A percentile compares a stretch with the other conserved stretches of the same genome.
Conservation (phyloP, 345 rosid species). For the Carallia brachiata region DNA sequence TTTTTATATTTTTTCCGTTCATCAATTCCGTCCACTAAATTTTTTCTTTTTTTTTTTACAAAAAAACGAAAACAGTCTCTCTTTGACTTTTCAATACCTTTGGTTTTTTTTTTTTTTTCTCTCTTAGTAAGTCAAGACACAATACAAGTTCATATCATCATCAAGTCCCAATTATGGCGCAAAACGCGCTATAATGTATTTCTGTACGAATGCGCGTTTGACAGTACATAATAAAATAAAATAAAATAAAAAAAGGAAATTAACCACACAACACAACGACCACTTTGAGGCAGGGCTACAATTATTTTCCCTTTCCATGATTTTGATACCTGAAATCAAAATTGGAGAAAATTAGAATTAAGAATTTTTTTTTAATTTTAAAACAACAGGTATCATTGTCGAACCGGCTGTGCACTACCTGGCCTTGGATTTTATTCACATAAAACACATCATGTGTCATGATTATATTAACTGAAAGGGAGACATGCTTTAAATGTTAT, state of each 20-base stretch:
- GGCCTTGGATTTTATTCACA: too few relatives aligned
- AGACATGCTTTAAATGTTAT: neutral
- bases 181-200: neutral
- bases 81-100: too few relatives aligned
- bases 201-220: neutral
- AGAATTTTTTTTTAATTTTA: too few relatives aligned
- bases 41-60: too few relatives aligned
- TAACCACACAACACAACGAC: neutral
- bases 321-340: neutral
- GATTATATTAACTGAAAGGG: neutral
- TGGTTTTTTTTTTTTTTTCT: too few relatives aligned
- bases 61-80: too few relatives aligned
- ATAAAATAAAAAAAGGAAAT: too few relatives aligned
- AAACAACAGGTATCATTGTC: neutral
- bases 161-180: slow-evolving; percentile 8
- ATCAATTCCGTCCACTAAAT: too few relatives aligned
- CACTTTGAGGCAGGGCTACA: too few relatives aligned
- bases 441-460: too few relatives aligned
- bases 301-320: neutral
- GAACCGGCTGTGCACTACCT: neutral
- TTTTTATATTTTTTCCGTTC: too few relatives aligned
- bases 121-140: too few relatives aligned
- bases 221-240: neutral
- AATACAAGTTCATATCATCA: neutral
- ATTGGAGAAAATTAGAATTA: neutral